Percentiles rank a stretch among this genome's conserved stretches.
phyloP scores from a whole-genome alignment of 2,329 filamentous ascomycete species.

The Zymoseptoria crescenta region DNA sequence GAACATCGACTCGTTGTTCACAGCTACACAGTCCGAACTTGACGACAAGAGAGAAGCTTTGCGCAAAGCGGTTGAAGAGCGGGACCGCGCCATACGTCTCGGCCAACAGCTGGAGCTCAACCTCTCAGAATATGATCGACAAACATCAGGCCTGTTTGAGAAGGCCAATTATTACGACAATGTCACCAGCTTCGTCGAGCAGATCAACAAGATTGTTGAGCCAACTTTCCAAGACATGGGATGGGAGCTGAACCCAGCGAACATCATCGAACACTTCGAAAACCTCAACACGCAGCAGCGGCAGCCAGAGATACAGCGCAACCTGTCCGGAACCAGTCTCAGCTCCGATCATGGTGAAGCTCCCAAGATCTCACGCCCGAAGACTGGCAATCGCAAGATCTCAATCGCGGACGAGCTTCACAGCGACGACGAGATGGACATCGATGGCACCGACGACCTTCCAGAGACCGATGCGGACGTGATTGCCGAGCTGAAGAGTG shows the following conservation, averaged over 20 bases:
- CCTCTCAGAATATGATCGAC: background rate
- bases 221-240: conserved; percentile 1
- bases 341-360: background rate
- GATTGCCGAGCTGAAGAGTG: background rate
- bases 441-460: background rate
- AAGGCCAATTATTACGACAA: background rate
- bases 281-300: background rate
- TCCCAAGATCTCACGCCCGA: background rate
- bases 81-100: background rate
- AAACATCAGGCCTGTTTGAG: background rate
- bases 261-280: conserved; percentile 4
- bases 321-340: background rate
- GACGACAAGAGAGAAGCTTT: background rate
- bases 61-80: background rate
- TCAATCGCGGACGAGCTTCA: background rate
- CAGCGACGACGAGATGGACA: background rate
- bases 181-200: conserved; percentile 1
- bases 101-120: background rate
- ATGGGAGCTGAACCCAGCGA: conserved; percentile 7
- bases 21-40: background rate
- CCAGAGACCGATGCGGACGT: background rate
- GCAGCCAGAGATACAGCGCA: background rate
- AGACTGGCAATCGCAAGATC: background rate
- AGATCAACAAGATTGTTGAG: conserved; percentile 4
- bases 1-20: background rate